Conservation (phyloP, 176 grass and related monocot genomes). For the Juncus effusus region DNA sequence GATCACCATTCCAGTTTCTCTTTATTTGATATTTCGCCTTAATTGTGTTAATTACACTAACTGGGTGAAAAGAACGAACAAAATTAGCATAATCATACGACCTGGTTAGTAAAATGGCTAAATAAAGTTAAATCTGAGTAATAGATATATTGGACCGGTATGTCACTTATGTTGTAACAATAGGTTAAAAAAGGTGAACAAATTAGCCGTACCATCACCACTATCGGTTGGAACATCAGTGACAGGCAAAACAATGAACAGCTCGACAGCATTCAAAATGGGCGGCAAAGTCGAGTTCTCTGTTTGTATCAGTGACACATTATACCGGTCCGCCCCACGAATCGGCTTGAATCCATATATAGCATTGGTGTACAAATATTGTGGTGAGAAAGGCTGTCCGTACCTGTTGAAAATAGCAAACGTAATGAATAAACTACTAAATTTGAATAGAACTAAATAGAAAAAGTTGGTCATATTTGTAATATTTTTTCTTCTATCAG, state of each 20-base stretch:
- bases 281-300: constrained; percentile 48
- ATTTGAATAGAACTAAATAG: too few species aligned
- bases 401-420: too few species aligned
- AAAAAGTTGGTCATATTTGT: too few species aligned
- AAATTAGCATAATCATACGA: neutral
- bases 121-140: too few species aligned
- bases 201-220: constrained; percentile 31
- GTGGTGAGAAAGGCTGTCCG: neutral
- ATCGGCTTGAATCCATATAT: neutral
- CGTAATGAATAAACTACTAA: too few species aligned
- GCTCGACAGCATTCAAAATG: constrained; percentile 46
- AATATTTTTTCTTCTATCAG: too few species aligned
- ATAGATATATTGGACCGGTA: too few species aligned
- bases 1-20: constrained; percentile 59
- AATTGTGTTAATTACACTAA: constrained; percentile 48
- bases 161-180: too few species aligned
- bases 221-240: constrained; percentile 21
- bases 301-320: constrained; percentile 33
- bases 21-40: constrained; percentile 36
- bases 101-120: too few species aligned
- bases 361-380: neutral
- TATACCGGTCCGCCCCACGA: neutral
- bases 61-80: constrained; percentile 26
- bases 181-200: too few species aligned
- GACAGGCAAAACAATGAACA: constrained; percentile 36